These are phyloP conservation scores for Leishmania lainsoni DNA, from an alignment of 208 protist species.

Conservation along the genomic window DNA sequence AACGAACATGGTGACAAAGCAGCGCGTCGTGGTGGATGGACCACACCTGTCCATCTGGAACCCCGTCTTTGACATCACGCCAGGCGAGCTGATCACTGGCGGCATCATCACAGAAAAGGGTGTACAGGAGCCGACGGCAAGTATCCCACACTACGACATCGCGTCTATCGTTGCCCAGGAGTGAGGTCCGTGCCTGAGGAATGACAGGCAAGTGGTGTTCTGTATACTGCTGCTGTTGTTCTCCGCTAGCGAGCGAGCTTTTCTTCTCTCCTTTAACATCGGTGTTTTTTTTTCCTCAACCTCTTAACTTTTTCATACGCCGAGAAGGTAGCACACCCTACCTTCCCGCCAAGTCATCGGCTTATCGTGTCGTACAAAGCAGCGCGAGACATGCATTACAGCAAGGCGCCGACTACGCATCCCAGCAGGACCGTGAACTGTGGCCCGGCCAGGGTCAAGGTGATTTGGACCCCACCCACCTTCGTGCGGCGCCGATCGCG, in stretches of 20 bases:
- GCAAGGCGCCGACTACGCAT: neutral
- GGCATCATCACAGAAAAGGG: slow-evolving; percentile 94
- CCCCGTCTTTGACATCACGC: slow-evolving; percentile 97
- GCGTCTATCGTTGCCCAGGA: slow-evolving; percentile 20
- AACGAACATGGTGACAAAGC: slow-evolving; percentile 73
- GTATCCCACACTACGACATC: slow-evolving; percentile 67
- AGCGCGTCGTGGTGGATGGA: slow-evolving; percentile 85
- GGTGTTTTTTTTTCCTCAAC: neutral
- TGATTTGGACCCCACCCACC: too few species aligned
- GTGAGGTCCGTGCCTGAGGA: neutral
- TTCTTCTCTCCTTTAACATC: neutral
- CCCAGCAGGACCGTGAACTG: too few species aligned
- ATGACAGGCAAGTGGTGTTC: neutral
- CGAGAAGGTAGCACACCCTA: neutral
- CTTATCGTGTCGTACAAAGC: neutral
- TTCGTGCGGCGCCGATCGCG: too few species aligned
- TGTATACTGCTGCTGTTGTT: neutral
- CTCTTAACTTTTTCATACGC: neutral
- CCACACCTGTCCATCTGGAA: slow-evolving; percentile 93
- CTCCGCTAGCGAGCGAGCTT: neutral
- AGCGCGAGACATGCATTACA: neutral
- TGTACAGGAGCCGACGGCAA: slow-evolving; percentile 57
- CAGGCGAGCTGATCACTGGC: slow-evolving; percentile 91
- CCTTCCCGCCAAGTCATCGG: neutral
- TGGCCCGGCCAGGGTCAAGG: too few species aligned